Percentiles rank a stretch among this genome's conserved stretches.
Conservation (phyloP, 805 yeast species). For the Scheffersomyces ergatensis region DNA sequence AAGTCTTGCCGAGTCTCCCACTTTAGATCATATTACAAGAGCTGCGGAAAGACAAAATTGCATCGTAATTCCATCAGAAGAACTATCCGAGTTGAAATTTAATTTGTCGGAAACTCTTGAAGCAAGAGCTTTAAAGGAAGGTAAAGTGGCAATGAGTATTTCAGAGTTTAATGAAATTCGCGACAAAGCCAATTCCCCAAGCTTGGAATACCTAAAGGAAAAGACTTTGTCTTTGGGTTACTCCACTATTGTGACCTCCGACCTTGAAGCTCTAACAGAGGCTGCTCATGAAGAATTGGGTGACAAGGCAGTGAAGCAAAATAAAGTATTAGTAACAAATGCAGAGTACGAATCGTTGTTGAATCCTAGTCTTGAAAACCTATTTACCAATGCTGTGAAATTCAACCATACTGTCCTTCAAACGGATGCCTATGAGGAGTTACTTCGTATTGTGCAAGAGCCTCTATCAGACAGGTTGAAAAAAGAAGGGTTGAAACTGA, state of each 20-base stretch:
- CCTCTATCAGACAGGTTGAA: slow-evolving; percentile 8
- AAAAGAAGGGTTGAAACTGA: slow-evolving; percentile 4
- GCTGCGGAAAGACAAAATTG: slow-evolving; percentile 14
- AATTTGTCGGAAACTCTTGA: neutral
- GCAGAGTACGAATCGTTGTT: neutral
- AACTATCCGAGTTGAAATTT: neutral
- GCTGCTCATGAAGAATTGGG: neutral
- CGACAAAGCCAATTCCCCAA: slow-evolving; percentile 2
- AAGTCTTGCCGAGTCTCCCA: slow-evolving; percentile 14
- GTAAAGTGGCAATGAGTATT: slow-evolving; percentile 4
- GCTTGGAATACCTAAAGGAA: slow-evolving; percentile 22
- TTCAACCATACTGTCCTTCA: slow-evolving; percentile 2
- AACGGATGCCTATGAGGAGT: slow-evolving; percentile 8
- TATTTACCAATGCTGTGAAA: slow-evolving; percentile 20
- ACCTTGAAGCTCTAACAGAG: neutral
- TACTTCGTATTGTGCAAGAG: slow-evolving; percentile 1
- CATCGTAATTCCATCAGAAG: slow-evolving; percentile 8
- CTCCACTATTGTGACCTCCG: slow-evolving; percentile 9
- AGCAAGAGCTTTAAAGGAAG: slow-evolving; percentile 1
- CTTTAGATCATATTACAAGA: slow-evolving; percentile 14
- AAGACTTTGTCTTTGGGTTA: slow-evolving; percentile 15
- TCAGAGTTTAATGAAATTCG: slow-evolving; percentile 6
- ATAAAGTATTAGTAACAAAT: slow-evolving; percentile 1
- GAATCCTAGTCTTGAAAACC: slow-evolving; percentile 15
- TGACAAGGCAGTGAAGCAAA: neutral